A percentile compares a stretch with the other conserved stretches of the same genome.
These are phyloP conservation scores for Euclidium syriacum DNA, from an alignment of 345 rosid genomes.

Conservation along the genomic window DNA sequence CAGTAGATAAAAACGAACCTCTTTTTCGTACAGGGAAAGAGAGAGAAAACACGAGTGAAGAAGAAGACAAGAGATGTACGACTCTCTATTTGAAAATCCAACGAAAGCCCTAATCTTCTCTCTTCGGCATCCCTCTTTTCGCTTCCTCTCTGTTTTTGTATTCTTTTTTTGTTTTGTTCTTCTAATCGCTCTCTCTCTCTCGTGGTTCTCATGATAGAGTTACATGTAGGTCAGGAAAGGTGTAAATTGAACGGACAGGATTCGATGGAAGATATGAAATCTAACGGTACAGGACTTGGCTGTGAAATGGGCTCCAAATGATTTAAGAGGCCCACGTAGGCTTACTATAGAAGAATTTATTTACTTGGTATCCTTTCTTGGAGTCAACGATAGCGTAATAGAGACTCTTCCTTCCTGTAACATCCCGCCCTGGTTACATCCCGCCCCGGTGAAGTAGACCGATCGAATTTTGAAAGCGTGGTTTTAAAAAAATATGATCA, in stretches of 20 bases:
- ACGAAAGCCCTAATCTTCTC: conserved; percentile 28
- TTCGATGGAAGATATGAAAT: not conserved
- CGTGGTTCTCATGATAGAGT: conserved; percentile 14
- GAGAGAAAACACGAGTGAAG: not conserved
- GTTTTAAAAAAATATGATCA: no score
- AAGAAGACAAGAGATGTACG: not conserved
- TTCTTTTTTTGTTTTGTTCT: not conserved
- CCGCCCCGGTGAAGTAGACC: no score
- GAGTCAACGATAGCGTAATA: no score
- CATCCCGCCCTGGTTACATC: no score
- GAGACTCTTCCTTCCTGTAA: no score
- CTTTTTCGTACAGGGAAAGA: not conserved
- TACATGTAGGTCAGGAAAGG: conserved; percentile 15
- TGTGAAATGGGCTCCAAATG: not conserved
- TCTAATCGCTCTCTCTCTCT: not conserved
- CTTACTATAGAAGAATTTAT: no score
- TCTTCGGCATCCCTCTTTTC: conserved; percentile 9
- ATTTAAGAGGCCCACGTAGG: no score
- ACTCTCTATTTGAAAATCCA: not conserved
- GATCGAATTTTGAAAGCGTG: no score
- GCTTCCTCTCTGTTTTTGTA: conserved; percentile 18
- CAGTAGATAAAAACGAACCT: conserved; percentile 18
- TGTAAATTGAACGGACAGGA: conserved; percentile 6
- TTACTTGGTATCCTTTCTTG: no score
- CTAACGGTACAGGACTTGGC: conserved; percentile 1